phyloP scores from a whole-genome alignment of 2,329 filamentous ascomycete genomes.

The Curvularia sp. region DNA sequence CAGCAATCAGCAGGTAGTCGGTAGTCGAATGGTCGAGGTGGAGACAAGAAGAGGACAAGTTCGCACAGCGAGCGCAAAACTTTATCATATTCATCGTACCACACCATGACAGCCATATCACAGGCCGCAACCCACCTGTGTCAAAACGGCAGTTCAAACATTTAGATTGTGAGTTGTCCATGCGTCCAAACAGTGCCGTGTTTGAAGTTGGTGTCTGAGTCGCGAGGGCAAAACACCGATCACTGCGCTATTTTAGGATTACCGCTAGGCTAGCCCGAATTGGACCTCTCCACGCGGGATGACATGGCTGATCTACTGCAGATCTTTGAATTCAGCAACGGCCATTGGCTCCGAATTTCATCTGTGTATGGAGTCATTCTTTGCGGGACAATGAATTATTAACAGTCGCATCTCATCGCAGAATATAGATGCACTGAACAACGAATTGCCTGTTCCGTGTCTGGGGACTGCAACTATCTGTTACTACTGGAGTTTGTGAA shows the following conservation, averaged over 20 bases:
- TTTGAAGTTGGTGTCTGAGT: slow-evolving; percentile 20
- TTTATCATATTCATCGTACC: slow-evolving; percentile 21
- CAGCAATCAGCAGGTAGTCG: slow-evolving; percentile 1
- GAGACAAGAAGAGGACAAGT: background rate
- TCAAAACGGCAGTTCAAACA: slow-evolving; percentile 14
- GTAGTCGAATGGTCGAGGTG: background rate
- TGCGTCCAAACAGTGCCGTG: slow-evolving; percentile 18
- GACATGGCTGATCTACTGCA: background rate
- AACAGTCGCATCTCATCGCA: background rate
- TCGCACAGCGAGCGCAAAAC: slow-evolving; percentile 11
- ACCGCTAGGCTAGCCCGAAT: slow-evolving; percentile 6
- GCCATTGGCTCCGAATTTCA: background rate
- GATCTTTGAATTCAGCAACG: background rate
- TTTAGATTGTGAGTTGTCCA: slow-evolving; percentile 15
- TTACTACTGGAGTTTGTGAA: background rate
- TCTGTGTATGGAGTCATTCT: background rate
- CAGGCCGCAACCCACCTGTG: background rate
- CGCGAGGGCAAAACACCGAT: slow-evolving; percentile 20
- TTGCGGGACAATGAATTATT: background rate
- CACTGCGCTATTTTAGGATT: slow-evolving; percentile 18
- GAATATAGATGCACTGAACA: background rate
- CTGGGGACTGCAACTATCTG: background rate
- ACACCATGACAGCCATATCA: slow-evolving; percentile 9
- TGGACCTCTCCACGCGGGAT: background rate
- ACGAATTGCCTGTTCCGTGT: background rate